Base-by-base conservation (phyloP, 257 asterid genomes). In the Fraxinus pennsylvanica region DNA sequence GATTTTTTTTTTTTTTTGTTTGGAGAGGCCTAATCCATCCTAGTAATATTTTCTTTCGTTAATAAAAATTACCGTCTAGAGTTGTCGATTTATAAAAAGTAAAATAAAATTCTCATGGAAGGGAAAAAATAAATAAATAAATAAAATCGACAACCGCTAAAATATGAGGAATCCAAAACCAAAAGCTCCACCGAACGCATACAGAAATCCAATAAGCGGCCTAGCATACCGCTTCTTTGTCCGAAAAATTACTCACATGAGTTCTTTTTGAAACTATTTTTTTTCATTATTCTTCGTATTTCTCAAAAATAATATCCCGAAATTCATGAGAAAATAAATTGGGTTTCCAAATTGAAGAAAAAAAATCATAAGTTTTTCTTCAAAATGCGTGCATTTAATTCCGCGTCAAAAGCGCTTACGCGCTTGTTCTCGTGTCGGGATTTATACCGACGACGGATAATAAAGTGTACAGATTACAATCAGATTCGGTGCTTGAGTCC, bases 401-500 rank as follows among this genome's bases (percentile, higher is more conserved):
- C 88, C 70, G 79, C 87, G 80, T 77, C 90, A 35, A 92, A 81
- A 85, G 87, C 84, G 74, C 80, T 88, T 47, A 87, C 84, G 79
- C 89, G 90, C 27, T 80, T 85, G 76, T 76, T 80, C 36, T 72
- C 83, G 33, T 80, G 80, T 73, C 85, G 90, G 63, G 75, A 75
- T 76, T 72, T 79, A 39, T 78, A 78, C 75, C 84, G 84, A 79
- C 84, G 71, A 74, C 81, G 81, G 80, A 25, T 71, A 21, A 75
- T 80, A 71, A 76, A 74, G 77, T 76, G 50, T 54, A 68, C 57
- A 15, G 78, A 75, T 76, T 74, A 29, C 77, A 68, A 72, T 74
- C 91, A 86, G 82, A 81, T 87, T 85, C 88, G 92, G 63, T 76
- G 92, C 25, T 79, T 85, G 81, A 82, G 86, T 74, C 78, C 89